Percentiles rank a stretch among this genome's conserved stretches.
These are phyloP conservation scores for Dimargaris cristalligena DNA, from an alignment of 192 early-diverging fungal species.

Conservation along the genomic window DNA sequence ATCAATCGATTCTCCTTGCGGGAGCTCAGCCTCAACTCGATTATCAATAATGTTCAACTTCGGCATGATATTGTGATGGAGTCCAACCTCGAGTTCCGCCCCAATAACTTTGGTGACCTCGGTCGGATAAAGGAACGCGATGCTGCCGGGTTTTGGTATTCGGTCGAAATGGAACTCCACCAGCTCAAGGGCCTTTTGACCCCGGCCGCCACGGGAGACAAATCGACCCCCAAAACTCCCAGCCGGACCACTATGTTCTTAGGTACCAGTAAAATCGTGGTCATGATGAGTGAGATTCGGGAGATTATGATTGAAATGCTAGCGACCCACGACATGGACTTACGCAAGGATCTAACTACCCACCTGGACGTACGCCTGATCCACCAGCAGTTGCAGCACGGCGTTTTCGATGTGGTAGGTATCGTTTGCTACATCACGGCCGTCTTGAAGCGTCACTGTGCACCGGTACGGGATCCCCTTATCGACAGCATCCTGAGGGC, in stretches of 20 bases:
- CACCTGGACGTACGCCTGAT: conserved; percentile 37
- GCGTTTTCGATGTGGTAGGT: conserved; percentile 37
- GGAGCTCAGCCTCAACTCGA: conserved; percentile 67
- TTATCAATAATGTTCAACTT: conserved; percentile 67
- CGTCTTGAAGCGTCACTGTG: conserved; percentile 48
- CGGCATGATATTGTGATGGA: conserved; percentile 85
- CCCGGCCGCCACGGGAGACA: background rate
- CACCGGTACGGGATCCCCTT: conserved; percentile 40
- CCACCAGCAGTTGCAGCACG: conserved; percentile 46
- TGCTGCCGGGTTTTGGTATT: conserved; percentile 52
- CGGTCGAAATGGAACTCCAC: conserved; percentile 37
- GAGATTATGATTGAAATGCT: conserved; percentile 45
- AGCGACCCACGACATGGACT: conserved; percentile 24
- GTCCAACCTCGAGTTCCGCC: conserved; percentile 75
- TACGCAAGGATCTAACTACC: conserved; percentile 22
- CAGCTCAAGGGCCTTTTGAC: conserved; percentile 1
- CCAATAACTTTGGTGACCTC: conserved; percentile 57
- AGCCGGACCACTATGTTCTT: background rate
- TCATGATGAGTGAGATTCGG: conserved; percentile 60
- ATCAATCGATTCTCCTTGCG: conserved; percentile 75
- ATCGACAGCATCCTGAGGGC: conserved; percentile 41
- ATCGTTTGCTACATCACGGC: conserved; percentile 41
- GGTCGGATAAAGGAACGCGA: conserved; percentile 44
- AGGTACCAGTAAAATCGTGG: conserved; percentile 19
- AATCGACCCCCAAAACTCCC: background rate